A percentile compares a stretch with the other conserved stretches of the same genome.
These are phyloP conservation scores for Talaromyces verruculosus DNA, from an alignment of 2,329 filamentous ascomycete species.

Conservation along the genomic window DNA sequence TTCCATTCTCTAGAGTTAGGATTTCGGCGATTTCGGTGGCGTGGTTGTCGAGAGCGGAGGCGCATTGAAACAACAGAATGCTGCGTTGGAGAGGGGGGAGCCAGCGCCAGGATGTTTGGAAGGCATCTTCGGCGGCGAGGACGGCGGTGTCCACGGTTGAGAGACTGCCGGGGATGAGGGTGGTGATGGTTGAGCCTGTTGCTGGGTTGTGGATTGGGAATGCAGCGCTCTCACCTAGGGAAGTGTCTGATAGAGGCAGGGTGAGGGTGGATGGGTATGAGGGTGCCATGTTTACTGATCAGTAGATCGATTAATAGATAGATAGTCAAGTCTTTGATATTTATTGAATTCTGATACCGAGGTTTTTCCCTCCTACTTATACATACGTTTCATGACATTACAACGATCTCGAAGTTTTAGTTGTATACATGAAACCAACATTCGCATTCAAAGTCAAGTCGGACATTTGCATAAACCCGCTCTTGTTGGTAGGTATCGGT, in stretches of 20 bases:
- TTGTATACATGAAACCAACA: neutral
- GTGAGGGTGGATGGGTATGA: neutral
- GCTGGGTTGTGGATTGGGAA: neutral
- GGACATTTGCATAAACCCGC: neutral
- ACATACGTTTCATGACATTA: neutral
- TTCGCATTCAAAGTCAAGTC: neutral
- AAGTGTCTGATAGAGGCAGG: neutral
- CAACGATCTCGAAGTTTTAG: neutral
- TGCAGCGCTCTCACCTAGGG: neutral
- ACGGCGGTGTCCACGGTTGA: neutral
- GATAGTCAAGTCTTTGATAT: neutral
- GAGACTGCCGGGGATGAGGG: neutral
- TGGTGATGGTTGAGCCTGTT: neutral
- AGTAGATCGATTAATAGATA: neutral
- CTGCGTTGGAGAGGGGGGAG: neutral
- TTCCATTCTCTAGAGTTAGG: neutral
- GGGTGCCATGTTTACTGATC: neutral
- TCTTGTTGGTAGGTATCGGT: neutral
- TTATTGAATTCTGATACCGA: neutral
- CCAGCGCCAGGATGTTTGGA: constrained; percentile 1
- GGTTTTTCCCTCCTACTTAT: neutral
- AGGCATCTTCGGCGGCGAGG: neutral
- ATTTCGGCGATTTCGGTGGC: neutral
- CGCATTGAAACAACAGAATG: neutral
- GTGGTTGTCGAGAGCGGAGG: neutral